Conservation (phyloP, 768 basidiomycete genomes). For the Rubroboletus pulcherrimus region DNA sequence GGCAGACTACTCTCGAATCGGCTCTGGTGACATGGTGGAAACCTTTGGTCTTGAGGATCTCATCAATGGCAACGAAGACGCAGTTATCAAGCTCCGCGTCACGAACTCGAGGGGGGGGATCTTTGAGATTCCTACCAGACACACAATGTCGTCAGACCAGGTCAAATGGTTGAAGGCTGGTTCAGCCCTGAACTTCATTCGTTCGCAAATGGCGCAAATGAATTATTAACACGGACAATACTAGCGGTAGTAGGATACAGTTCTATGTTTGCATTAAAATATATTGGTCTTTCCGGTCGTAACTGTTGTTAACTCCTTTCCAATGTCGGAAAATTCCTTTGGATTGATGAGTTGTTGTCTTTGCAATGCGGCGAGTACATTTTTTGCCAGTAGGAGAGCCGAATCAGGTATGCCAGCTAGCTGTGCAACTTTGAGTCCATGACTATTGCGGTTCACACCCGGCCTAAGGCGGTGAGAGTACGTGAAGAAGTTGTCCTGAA, state of each 20-base stretch:
- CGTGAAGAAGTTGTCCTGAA: constrained; percentile 70
- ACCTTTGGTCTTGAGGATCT: constrained; percentile 79
- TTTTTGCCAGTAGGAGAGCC: constrained; percentile 58
- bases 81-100: constrained; percentile 54
- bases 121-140: constrained; percentile 70
- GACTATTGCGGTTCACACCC: constrained; percentile 87
- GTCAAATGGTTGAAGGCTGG: constrained; percentile 87
- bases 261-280: neutral
- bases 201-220: constrained; percentile 44
- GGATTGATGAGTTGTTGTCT: constrained; percentile 22
- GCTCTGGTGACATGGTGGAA: constrained; percentile 75
- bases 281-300: neutral
- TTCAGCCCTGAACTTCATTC: constrained; percentile 87
- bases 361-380: constrained; percentile 44
- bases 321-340: constrained; percentile 31
- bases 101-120: constrained; percentile 58
- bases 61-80: constrained; percentile 42
- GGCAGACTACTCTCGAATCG: constrained; percentile 79
- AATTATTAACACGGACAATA: neutral
- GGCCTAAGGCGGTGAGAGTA: constrained; percentile 80
- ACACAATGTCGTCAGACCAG: constrained; percentile 90
- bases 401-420: constrained; percentile 76
- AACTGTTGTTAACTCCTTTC: constrained; percentile 24
- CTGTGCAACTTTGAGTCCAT: constrained; percentile 86
- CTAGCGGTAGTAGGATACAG: neutral